A percentile compares a stretch with the other conserved stretches of the same genome.
Evolutionary conservation across 2,329 filamentous ascomycete genomes (phyloP).

Genomic region (Alternaria ethzedia): DNA sequence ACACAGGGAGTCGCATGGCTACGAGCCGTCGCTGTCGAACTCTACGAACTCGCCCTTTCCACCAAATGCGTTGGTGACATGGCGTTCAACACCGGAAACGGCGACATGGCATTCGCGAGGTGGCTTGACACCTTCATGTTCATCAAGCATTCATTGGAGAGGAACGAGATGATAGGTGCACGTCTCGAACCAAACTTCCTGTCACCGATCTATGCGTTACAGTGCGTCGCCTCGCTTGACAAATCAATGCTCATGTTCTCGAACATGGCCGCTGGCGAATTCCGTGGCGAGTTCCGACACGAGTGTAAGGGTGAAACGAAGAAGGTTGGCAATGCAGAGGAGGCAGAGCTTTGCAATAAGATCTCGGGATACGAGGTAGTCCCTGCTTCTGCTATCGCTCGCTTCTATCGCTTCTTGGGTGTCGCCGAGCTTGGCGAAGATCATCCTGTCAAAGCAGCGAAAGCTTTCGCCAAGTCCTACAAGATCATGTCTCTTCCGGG

Average conservation of each 20-base stretch:
- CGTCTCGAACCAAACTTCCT: not conserved
- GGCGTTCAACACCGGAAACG: not conserved
- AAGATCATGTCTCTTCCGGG: not conserved
- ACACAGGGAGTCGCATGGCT: not conserved
- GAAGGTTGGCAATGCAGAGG: not conserved
- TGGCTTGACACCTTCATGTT: not conserved
- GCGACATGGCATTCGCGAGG: not conserved
- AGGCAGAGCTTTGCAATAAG: not conserved
- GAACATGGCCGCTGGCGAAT: too few relatives aligned
- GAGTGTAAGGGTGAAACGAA: too few relatives aligned
- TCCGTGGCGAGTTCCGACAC: too few relatives aligned
- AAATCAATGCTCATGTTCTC: too few relatives aligned
- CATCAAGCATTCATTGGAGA: not conserved
- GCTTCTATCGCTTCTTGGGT: constrained; percentile 6
- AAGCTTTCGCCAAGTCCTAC: constrained; percentile 4
- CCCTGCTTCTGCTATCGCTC: not conserved
- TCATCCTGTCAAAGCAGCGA: constrained; percentile 8
- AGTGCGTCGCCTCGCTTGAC: too few relatives aligned
- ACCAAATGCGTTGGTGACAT: not conserved
- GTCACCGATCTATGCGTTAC: too few relatives aligned
- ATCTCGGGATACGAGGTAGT: not conserved
- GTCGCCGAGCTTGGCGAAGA: constrained; percentile 2
- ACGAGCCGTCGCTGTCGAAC: accelerated
- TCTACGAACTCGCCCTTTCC: not conserved
- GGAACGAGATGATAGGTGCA: not conserved